Evolutionary conservation across 805 yeast species (phyloP).

Genomic region (Wickerhamiella australiensis): DNA sequence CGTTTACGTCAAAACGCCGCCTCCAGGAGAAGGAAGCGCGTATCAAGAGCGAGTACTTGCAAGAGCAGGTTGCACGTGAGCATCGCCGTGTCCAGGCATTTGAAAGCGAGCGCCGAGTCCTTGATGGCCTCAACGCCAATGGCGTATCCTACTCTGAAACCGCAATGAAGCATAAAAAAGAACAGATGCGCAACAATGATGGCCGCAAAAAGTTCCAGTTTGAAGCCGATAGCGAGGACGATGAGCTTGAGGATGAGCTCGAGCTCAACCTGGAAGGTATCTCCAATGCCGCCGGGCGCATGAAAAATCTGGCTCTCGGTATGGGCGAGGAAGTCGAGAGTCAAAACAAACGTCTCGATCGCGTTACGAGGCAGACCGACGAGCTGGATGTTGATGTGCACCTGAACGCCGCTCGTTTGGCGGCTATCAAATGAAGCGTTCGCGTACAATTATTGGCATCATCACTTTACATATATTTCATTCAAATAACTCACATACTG

Average conservation of each 20-base stretch:
- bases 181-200: constrained; percentile 34
- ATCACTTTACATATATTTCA: too few species aligned
- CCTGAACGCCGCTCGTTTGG: constrained; percentile 56
- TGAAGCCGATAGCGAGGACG: constrained; percentile 87
- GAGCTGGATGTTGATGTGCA: constrained; percentile 73
- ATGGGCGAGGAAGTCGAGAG: constrained; percentile 66
- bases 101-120: constrained; percentile 57
- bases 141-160: constrained; percentile 22
- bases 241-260: constrained; percentile 79
- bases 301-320: constrained; percentile 59
- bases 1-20: constrained; percentile 74
- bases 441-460: too few species aligned
- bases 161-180: constrained; percentile 39
- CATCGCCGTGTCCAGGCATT: constrained; percentile 46
- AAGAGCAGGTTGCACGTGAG: constrained; percentile 52
- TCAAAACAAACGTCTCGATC: constrained; percentile 62
- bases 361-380: constrained; percentile 76
- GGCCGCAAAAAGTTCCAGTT: constrained; percentile 27
- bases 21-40: constrained; percentile 61
- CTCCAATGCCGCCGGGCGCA: constrained; percentile 50
- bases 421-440: constrained; percentile 29
- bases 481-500: background rate
- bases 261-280: constrained; percentile 75
- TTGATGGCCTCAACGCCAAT: constrained; percentile 33
- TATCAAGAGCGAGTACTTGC: constrained; percentile 47